Evolutionary conservation across 1,284 basidiomycete species (phyloP).

Genomic region (Moniliella sp.): DNA sequence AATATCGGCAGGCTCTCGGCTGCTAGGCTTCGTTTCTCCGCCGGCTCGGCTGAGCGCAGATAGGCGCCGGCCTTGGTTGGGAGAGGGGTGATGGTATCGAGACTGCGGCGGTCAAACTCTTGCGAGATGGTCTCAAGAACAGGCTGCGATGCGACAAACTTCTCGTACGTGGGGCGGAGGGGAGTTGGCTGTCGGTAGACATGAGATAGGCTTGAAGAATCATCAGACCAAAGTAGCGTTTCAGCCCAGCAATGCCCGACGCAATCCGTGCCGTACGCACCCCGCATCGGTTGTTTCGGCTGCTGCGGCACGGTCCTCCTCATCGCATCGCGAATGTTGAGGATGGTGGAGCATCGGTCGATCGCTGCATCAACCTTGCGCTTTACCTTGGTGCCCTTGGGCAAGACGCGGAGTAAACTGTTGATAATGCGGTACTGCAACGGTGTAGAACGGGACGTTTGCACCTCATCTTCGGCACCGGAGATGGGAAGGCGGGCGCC

Average conservation of each 20-base stretch:
- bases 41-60: neutral
- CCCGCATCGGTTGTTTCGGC: slow-evolving; percentile 55
- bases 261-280: slow-evolving; percentile 44
- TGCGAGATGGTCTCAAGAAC: slow-evolving; percentile 90
- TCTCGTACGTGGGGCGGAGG: slow-evolving; percentile 13
- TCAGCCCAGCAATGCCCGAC: slow-evolving; percentile 13
- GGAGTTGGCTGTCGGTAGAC: slow-evolving; percentile 44
- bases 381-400: slow-evolving; percentile 70
- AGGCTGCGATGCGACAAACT: slow-evolving; percentile 30
- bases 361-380: slow-evolving; percentile 69
- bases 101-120: slow-evolving; percentile 58
- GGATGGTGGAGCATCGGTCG: slow-evolving; percentile 61
- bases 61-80: slow-evolving; percentile 39
- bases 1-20: too few species aligned
- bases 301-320: slow-evolving; percentile 51
- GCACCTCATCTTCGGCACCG: slow-evolving; percentile 5
- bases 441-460: neutral
- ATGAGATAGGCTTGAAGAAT: slow-evolving; percentile 84
- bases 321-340: slow-evolving; percentile 73
- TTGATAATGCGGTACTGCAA: slow-evolving; percentile 46
- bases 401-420: slow-evolving; percentile 63
- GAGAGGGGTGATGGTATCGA: slow-evolving; percentile 63
- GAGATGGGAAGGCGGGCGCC: slow-evolving; percentile 7
- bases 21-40: slow-evolving; percentile 47
- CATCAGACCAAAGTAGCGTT: slow-evolving; percentile 62